Conservation (phyloP, 2,329 filamentous ascomycete genomes). For the Paracoccidioides lutzii region DNA sequence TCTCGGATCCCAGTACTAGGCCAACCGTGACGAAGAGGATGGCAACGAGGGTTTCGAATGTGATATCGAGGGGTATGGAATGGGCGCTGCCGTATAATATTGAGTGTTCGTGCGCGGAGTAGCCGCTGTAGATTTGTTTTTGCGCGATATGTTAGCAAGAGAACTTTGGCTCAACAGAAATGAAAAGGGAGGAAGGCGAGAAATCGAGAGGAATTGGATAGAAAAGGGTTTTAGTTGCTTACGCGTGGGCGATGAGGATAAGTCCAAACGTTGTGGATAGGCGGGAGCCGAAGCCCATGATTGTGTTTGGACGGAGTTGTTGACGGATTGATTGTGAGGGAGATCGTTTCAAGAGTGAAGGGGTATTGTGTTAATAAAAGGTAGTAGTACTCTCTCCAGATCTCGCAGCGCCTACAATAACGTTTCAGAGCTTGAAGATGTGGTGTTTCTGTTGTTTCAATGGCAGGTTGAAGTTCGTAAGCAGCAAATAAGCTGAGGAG, state of each 20-base stretch:
- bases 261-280: conserved; percentile 61
- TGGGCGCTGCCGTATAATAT: conserved; percentile 51
- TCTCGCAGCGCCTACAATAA: not conserved
- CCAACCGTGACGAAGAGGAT: conserved; percentile 71
- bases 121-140: conserved; percentile 51
- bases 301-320: not conserved
- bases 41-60: conserved; percentile 70
- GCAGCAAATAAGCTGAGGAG: no score
- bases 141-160: no score
- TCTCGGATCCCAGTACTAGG: conserved; percentile 63
- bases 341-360: not conserved
- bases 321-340: not conserved
- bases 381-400: not conserved
- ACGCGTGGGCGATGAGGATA: conserved; percentile 77
- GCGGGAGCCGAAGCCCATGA: conserved; percentile 61
- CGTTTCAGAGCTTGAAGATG: not conserved
- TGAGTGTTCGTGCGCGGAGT: conserved; percentile 89
- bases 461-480: no score
- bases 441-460: not conserved
- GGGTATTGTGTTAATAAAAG: not conserved
- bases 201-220: conserved; percentile 6
- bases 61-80: conserved; percentile 69
- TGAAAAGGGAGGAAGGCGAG: conserved; percentile 5
- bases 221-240: conserved; percentile 15
- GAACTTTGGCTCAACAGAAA: not conserved